These are phyloP conservation scores for Eucalyptus marginata DNA, from an alignment of 345 rosid species.

Conservation along the genomic window DNA sequence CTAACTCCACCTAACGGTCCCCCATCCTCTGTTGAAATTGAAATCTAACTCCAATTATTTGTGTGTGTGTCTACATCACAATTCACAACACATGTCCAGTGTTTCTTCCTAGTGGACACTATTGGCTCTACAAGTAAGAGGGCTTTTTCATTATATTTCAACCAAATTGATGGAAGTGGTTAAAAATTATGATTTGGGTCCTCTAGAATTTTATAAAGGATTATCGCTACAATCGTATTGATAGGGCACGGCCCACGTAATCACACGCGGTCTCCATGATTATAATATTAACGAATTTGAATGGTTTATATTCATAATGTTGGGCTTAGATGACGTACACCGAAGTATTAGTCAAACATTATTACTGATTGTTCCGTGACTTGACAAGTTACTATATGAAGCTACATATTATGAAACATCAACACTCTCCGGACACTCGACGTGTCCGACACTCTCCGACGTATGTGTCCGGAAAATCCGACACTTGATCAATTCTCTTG, in stretches of 20 bases:
- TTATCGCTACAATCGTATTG: neutral
- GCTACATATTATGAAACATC: no score
- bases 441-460: accelerated
- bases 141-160: neutral
- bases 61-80: neutral
- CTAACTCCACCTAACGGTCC: neutral
- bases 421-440: accelerated
- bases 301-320: neutral
- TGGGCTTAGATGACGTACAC: neutral
- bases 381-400: neutral
- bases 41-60: neutral
- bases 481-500: no score
- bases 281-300: neutral
- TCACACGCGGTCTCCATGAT: neutral
- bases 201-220: neutral
- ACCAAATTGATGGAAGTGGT: neutral
- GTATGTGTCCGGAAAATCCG: accelerated
- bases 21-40: neutral
- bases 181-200: neutral
- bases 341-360: neutral
- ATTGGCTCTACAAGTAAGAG: neutral
- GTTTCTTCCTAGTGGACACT: neutral
- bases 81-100: neutral
- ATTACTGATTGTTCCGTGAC: neutral
- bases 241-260: neutral